These are phyloP conservation scores for Monosporascus sp. DNA, from an alignment of 2,329 filamentous ascomycete species.

Conservation along the genomic window DNA sequence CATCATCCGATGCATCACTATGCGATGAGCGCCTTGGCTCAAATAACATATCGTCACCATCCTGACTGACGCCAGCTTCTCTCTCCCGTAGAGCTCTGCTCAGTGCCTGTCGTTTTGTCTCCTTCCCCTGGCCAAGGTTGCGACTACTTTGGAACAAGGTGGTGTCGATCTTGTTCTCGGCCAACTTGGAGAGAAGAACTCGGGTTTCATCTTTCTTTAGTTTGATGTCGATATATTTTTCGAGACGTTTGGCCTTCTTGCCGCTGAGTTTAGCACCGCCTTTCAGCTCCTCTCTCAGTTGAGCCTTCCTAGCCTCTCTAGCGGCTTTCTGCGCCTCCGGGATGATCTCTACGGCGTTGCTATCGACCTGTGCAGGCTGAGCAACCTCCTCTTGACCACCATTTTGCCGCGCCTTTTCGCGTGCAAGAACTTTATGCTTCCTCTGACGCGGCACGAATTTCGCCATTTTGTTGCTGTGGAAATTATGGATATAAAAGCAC, in stretches of 20 bases:
- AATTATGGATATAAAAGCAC: background rate
- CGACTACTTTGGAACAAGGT: conserved; percentile 73
- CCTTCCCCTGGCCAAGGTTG: conserved; percentile 65
- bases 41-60: conserved; percentile 52
- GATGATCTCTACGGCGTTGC: conserved; percentile 50
- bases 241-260: conserved; percentile 62
- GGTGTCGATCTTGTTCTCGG: conserved; percentile 74
- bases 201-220: conserved; percentile 89
- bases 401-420: conserved; percentile 46
- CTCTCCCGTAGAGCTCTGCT: conserved; percentile 59
- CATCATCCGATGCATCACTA: conserved; percentile 27
- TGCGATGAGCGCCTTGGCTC: conserved; percentile 32
- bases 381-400: conserved; percentile 34
- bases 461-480: conserved; percentile 34
- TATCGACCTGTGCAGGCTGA: conserved; percentile 33
- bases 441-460: conserved; percentile 59
- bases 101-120: conserved; percentile 66
- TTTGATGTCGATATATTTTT: conserved; percentile 79
- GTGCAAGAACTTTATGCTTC: conserved; percentile 65
- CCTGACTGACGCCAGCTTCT: conserved; percentile 55
- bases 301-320: conserved; percentile 49
- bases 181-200: conserved; percentile 76
- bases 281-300: conserved; percentile 48
- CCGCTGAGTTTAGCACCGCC: conserved; percentile 52
- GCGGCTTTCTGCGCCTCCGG: conserved; percentile 38